Evolutionary conservation across 2,329 filamentous ascomycete genomes (phyloP).

Genomic region (Sclerotinia sclerotiorum): DNA sequence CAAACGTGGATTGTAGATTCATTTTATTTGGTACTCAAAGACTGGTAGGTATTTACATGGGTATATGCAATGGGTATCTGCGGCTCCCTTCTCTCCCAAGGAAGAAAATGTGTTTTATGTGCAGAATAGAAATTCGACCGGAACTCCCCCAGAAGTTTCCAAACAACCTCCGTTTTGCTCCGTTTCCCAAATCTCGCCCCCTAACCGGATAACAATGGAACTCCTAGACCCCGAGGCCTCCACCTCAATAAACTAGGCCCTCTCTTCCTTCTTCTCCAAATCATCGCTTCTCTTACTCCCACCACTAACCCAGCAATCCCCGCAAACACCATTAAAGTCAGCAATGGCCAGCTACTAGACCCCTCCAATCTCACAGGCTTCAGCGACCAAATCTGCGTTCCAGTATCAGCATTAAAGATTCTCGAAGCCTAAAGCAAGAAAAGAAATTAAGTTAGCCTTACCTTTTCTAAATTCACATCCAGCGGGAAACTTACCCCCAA

Average conservation of each 20-base stretch:
- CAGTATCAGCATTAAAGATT: conserved; percentile 18
- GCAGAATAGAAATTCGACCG: neutral
- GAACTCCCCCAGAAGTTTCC: conserved; percentile 1
- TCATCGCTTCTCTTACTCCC: conserved; percentile 16
- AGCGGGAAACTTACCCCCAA: conserved; percentile 19
- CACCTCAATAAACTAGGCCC: conserved; percentile 11
- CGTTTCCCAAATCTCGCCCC: neutral
- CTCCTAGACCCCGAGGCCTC: conserved; percentile 13
- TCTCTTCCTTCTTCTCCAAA: conserved; percentile 15
- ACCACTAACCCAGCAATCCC: conserved; percentile 12
- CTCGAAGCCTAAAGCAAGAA: neutral
- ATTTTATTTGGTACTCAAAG: neutral
- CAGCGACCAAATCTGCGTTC: conserved; percentile 20
- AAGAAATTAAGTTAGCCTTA: conserved; percentile 18
- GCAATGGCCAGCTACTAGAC: conserved; percentile 11
- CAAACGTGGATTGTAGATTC: neutral
- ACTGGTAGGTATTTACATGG: neutral
- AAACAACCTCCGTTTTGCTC: neutral
- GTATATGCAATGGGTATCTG: neutral
- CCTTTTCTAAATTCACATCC: conserved; percentile 18
- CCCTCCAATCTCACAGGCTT: conserved; percentile 16
- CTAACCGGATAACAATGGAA: conserved; percentile 18
- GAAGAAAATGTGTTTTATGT: neutral
- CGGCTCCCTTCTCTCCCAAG: no score
- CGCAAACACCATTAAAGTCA: conserved; percentile 9